Conservation (phyloP, 2,329 filamentous ascomycete genomes). For the Diaporthe humulicola region DNA sequence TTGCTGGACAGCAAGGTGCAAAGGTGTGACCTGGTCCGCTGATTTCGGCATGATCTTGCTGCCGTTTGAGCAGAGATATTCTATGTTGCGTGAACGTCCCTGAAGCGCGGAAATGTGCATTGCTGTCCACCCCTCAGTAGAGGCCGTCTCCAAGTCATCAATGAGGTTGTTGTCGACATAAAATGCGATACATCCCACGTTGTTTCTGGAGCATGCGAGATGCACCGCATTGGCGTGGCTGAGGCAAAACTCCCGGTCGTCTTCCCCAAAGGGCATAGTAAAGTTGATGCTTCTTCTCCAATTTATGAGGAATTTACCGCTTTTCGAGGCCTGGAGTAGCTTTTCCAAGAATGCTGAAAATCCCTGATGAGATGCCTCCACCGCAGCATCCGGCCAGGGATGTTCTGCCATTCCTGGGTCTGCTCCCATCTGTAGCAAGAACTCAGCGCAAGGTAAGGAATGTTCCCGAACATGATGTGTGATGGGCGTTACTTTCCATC, state of each 20-base stretch:
- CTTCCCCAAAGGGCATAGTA: background rate
- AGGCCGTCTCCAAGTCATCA: background rate
- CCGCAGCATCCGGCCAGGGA: background rate
- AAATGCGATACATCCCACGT: background rate
- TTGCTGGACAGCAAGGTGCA: background rate
- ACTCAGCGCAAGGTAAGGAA: background rate
- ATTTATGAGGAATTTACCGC: background rate
- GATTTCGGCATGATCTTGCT: background rate
- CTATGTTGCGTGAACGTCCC: rapidly evolving
- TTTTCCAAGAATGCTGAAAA: background rate
- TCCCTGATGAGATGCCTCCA: background rate
- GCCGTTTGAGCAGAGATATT: background rate
- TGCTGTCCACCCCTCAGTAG: background rate
- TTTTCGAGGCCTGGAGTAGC: background rate
- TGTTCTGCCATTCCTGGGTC: background rate
- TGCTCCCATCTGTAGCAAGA: background rate
- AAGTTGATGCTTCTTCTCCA: background rate
- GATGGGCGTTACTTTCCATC: background rate
- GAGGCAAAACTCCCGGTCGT: too few species aligned
- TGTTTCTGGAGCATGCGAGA: too few species aligned
- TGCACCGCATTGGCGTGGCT: background rate
- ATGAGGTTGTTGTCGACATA: background rate
- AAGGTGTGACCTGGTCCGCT: background rate
- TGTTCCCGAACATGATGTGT: rapidly evolving
- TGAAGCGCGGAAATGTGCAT: background rate